A percentile compares a stretch with the other conserved stretches of the same genome.
Evolutionary conservation across 2,329 filamentous ascomycete species (phyloP).

Genomic region (Colletotrichum limetticola): DNA sequence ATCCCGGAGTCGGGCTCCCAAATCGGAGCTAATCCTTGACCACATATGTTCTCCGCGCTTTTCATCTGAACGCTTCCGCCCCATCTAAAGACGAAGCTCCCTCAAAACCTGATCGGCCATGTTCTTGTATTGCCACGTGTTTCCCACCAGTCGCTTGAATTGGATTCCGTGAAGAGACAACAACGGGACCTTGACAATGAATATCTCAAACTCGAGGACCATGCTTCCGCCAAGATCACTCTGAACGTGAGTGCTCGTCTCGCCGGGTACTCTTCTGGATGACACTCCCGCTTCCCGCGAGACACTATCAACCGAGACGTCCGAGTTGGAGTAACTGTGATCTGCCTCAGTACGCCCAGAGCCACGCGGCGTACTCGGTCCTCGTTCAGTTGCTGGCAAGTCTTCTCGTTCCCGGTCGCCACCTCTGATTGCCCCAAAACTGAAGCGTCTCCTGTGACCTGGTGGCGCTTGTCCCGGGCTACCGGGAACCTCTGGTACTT

Average conservation of each 20-base stretch:
- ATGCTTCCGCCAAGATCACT: conserved; percentile 88
- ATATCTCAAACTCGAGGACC: conserved; percentile 91
- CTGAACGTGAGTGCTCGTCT: conserved; percentile 92
- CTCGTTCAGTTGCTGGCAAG: conserved; percentile 66
- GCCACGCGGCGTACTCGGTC: conserved; percentile 53
- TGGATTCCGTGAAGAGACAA: conserved; percentile 95
- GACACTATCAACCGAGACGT: conserved; percentile 82
- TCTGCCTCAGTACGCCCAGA: conserved; percentile 65
- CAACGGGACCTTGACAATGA: conserved; percentile 96
- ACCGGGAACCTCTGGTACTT: conserved; percentile 71
- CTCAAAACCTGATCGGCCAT: conserved; percentile 96
- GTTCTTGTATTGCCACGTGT: conserved; percentile 98
- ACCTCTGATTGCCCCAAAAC: conserved; percentile 76
- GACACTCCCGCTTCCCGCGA: conserved; percentile 62
- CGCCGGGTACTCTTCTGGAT: conserved; percentile 75
- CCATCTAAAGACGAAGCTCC: conserved; percentile 78
- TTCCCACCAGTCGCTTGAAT: conserved; percentile 95
- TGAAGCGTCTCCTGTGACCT: conserved; percentile 81
- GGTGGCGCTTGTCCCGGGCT: conserved; percentile 64
- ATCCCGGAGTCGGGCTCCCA: background rate
- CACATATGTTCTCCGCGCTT: background rate
- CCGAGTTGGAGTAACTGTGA: conserved; percentile 86
- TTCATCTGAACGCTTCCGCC: background rate
- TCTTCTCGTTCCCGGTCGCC: conserved; percentile 78
- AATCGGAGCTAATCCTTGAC: background rate